Evolutionary conservation across 352 stramenopile genomes (phyloP).

Genomic region (Globisporangium megalacanthum): DNA sequence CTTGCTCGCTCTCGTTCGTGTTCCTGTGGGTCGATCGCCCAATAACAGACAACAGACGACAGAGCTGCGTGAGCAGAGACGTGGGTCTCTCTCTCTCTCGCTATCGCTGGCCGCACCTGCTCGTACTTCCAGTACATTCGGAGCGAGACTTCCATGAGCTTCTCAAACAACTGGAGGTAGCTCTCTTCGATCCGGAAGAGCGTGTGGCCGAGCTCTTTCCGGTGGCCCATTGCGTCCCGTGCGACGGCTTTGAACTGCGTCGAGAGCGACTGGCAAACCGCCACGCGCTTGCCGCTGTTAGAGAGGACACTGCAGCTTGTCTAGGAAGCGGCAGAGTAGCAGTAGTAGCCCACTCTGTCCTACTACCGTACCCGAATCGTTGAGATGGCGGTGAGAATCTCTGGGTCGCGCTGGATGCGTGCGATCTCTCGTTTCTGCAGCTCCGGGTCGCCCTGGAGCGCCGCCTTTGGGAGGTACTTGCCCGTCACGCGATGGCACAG

Average conservation of each 20-base stretch:
- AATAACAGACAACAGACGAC: neutral
- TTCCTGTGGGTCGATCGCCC: conserved; percentile 4
- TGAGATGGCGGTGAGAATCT: conserved; percentile 52
- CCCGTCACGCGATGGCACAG: conserved; percentile 63
- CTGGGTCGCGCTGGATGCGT: conserved; percentile 49
- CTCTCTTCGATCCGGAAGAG: conserved; percentile 70
- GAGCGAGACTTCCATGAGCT: conserved; percentile 64
- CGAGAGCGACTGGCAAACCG: conserved; percentile 29
- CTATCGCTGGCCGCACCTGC: conserved; percentile 7
- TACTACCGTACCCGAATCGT: conserved; percentile 24
- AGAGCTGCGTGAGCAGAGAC: too few relatives aligned
- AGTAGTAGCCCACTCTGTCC: too few relatives aligned
- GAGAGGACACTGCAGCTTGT: too few relatives aligned
- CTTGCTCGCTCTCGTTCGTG: conserved; percentile 37
- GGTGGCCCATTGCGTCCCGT: conserved; percentile 52
- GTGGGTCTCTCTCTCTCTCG: too few relatives aligned
- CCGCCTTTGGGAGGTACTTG: conserved; percentile 39
- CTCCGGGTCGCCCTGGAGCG: conserved; percentile 35
- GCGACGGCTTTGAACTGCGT: conserved; percentile 66
- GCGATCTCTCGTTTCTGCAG: conserved; percentile 53
- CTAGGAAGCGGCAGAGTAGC: too few relatives aligned
- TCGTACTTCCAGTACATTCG: conserved; percentile 73
- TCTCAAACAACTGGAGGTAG: conserved; percentile 75
- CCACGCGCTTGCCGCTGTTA: neutral
- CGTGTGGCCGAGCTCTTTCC: conserved; percentile 53